Evolutionary conservation across 768 basidiomycete genomes (phyloP).

Genomic region (Pholiota conissans): DNA sequence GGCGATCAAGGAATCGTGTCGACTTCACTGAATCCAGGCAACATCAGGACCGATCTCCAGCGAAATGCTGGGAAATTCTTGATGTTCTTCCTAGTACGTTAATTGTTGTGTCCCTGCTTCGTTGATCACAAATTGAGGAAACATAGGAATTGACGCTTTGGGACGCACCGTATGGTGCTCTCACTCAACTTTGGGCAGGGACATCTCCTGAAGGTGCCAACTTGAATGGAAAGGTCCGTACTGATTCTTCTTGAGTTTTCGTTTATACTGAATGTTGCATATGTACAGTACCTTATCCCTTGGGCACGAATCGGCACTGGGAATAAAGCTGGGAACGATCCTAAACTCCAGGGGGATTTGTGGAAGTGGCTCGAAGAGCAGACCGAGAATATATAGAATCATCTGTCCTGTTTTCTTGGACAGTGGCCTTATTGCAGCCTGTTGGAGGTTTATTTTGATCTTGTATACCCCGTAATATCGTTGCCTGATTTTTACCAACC

Average conservation of each 20-base stretch:
- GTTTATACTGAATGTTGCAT: background rate
- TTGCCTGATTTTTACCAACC: no score
- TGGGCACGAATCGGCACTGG: constrained; percentile 30
- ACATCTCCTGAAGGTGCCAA: constrained; percentile 1
- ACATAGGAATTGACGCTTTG: background rate
- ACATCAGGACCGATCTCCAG: background rate
- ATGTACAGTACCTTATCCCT: constrained; percentile 31
- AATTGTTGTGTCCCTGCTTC: background rate
- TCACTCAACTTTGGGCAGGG: constrained; percentile 3
- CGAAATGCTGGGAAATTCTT: background rate
- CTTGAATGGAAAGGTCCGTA: constrained; percentile 45
- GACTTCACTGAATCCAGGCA: background rate
- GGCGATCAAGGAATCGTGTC: background rate
- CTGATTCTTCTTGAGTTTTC: background rate
- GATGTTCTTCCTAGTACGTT: background rate
- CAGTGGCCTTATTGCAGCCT: no score
- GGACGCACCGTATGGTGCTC: background rate
- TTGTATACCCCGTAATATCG: no score
- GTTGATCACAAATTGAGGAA: no score
- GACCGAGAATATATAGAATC: constrained; percentile 11
- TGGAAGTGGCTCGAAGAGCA: constrained; percentile 39
- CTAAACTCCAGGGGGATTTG: constrained; percentile 22
- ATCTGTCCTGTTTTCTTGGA: no score
- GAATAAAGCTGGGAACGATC: constrained; percentile 20
- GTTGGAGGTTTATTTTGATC: no score